Evolutionary conservation across 345 rosid species (phyloP).

Genomic region (Brassica juncea): DNA sequence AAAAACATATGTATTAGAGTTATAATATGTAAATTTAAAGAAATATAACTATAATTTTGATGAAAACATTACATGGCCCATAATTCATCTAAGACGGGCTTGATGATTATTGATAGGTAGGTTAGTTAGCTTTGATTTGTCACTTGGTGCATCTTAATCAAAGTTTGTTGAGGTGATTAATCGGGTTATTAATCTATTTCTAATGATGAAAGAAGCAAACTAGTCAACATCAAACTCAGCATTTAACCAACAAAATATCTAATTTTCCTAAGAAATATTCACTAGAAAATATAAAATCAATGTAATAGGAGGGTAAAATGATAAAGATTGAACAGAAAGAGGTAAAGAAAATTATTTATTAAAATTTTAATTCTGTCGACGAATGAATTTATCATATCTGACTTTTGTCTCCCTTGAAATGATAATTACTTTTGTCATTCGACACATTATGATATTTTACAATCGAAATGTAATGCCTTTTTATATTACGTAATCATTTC

Average conservation of each 20-base stretch:
- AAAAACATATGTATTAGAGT: too few relatives aligned
- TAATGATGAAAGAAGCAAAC: conserved; percentile 27
- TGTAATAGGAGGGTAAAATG: background rate
- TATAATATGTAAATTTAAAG: too few relatives aligned
- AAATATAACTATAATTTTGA: too few relatives aligned
- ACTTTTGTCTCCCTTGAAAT: conserved; percentile 18
- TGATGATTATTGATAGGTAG: background rate
- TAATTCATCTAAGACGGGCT: too few relatives aligned
- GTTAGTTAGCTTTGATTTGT: conserved; percentile 11
- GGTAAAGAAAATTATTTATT: background rate
- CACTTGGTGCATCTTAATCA: conserved; percentile 32
- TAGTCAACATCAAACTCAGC: conserved; percentile 10
- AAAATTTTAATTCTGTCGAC: background rate
- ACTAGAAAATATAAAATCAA: background rate
- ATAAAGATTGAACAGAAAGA: background rate
- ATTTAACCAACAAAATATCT: conserved; percentile 10
- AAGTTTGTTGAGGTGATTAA: conserved; percentile 28
- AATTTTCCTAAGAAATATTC: background rate
- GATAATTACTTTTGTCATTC: conserved; percentile 4
- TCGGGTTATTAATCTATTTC: conserved; percentile 20
- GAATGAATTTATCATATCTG: background rate
- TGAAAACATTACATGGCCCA: too few relatives aligned
- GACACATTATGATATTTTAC: background rate
- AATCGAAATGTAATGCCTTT: background rate
- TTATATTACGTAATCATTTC: conserved; percentile 30